A percentile compares a stretch with the other conserved stretches of the same genome.
Evolutionary conservation across 768 basidiomycete species (phyloP).

Genomic region (Hemileccinum impolitum): DNA sequence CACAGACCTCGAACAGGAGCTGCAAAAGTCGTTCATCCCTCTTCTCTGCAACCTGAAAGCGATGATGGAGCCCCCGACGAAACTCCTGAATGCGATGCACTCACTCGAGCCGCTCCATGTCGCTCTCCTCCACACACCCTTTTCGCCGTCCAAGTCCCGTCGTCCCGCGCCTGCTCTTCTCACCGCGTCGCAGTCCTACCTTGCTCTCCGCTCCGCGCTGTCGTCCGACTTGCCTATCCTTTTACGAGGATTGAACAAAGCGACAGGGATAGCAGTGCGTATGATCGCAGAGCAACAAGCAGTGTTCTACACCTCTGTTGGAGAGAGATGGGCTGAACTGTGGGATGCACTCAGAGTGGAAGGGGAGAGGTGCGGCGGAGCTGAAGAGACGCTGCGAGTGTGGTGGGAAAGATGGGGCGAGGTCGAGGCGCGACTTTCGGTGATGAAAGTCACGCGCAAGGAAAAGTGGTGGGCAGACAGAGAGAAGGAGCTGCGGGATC

Average conservation of each 20-base stretch:
- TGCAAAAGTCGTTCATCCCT: slow-evolving; percentile 53
- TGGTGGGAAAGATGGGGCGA: slow-evolving; percentile 71
- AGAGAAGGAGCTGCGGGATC: slow-evolving; percentile 25
- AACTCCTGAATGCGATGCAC: slow-evolving; percentile 68
- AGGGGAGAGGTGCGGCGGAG: slow-evolving; percentile 63
- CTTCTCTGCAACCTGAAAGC: slow-evolving; percentile 56
- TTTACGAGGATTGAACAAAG: slow-evolving; percentile 54
- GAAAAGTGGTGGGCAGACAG: slow-evolving; percentile 35
- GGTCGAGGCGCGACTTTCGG: slow-evolving; percentile 48
- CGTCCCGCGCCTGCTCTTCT: slow-evolving; percentile 65
- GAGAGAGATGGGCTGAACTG: slow-evolving; percentile 70
- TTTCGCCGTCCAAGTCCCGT: slow-evolving; percentile 49
- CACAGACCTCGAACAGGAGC: slow-evolving; percentile 47
- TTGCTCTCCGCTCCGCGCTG: slow-evolving; percentile 72
- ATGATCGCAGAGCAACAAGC: slow-evolving; percentile 57
- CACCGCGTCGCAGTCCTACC: slow-evolving; percentile 72
- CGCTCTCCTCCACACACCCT: slow-evolving; percentile 63
- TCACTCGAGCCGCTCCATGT: slow-evolving; percentile 72
- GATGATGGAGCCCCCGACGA: slow-evolving; percentile 58
- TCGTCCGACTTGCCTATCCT: slow-evolving; percentile 68
- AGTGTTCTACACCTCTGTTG: slow-evolving; percentile 56
- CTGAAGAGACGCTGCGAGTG: slow-evolving; percentile 65
- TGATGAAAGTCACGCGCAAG: slow-evolving; percentile 36
- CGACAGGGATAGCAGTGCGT: slow-evolving; percentile 49
- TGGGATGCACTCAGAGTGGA: slow-evolving; percentile 81